These are phyloP conservation scores for Acanthamoeba culbertsoni DNA, from an alignment of 208 protist species.

Conservation along the genomic window DNA sequence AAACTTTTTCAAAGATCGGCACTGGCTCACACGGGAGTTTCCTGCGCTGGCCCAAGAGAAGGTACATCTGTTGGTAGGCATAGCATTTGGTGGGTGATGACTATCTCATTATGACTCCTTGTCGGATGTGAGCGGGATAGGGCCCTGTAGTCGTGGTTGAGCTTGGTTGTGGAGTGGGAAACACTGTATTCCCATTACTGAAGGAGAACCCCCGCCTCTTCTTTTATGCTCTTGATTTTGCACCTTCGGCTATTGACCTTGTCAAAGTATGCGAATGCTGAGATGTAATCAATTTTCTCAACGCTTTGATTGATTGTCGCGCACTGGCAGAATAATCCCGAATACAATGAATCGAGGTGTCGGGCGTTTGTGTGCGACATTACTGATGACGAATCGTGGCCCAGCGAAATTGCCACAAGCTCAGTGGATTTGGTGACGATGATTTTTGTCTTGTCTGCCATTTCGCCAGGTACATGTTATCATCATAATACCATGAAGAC, in stretches of 20 bases:
- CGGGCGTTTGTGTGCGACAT: slow-evolving; percentile 69
- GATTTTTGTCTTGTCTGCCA: slow-evolving; percentile 94
- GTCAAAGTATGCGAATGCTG: slow-evolving; percentile 65
- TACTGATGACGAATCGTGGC: slow-evolving; percentile 28
- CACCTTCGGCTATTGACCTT: slow-evolving; percentile 87
- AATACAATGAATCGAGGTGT: slow-evolving; percentile 62
- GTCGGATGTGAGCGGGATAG: too few relatives aligned
- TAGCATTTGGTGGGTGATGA: too few relatives aligned
- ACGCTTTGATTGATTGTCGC: not conserved
- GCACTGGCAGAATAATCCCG: not conserved
- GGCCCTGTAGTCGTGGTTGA: slow-evolving; percentile 79
- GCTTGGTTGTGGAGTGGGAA: slow-evolving; percentile 93
- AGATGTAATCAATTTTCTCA: not conserved
- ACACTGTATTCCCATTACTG: slow-evolving; percentile 90
- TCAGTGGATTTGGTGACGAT: slow-evolving; percentile 87
- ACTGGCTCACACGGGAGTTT: slow-evolving; percentile 75
- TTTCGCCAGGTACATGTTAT: slow-evolving; percentile 78
- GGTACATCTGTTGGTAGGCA: not conserved
- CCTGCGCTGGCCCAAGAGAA: not conserved
- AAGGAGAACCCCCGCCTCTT: slow-evolving; percentile 84
- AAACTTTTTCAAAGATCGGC: slow-evolving; percentile 79
- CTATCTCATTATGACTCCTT: too few relatives aligned
- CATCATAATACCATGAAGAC: too few relatives aligned
- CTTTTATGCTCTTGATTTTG: slow-evolving; percentile 91
- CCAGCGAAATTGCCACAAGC: not conserved